A percentile compares a stretch with the other conserved stretches of the same genome.
Evolutionary conservation across 176 grass and related monocot genomes (phyloP).

Genomic region (Oryza coarctata): DNA sequence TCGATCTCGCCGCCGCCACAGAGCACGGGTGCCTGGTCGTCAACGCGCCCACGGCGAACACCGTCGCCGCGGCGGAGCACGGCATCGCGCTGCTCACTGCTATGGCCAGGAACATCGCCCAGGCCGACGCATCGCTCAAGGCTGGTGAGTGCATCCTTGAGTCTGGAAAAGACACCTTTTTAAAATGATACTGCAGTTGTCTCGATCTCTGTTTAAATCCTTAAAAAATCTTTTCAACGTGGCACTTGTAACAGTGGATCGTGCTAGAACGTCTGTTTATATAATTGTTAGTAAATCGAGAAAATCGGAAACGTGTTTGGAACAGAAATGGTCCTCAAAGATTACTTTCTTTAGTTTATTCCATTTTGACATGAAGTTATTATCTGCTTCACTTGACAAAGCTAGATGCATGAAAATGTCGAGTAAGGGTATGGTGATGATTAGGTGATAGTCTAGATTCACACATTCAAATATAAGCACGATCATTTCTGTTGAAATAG

Average conservation of each 20-base stretch:
- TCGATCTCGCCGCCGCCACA: constrained; percentile 83
- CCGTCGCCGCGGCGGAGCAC: constrained; percentile 78
- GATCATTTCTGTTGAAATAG: background rate
- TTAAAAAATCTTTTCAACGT: background rate
- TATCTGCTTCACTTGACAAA: background rate
- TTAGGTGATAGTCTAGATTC: background rate
- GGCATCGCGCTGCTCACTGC: constrained; percentile 67
- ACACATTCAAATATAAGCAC: background rate
- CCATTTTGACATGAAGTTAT: background rate
- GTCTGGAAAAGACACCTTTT: background rate
- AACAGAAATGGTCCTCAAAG: background rate
- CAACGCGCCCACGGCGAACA: constrained; percentile 88
- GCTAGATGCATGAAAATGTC: background rate
- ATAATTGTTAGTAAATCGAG: background rate
- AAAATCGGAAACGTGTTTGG: background rate
- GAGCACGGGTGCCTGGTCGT: constrained; percentile 91
- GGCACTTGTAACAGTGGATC: background rate
- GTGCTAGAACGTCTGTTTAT: background rate
- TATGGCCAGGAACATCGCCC: constrained; percentile 78
- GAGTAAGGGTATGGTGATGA: background rate
- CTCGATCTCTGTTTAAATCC: background rate
- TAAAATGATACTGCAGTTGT: background rate
- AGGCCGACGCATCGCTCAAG: constrained; percentile 81
- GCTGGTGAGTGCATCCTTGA: constrained; percentile 46
- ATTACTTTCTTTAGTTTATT: background rate